These are phyloP conservation scores for Patellifolia procumbens DNA, from an alignment of 179 eudicot species.

Conservation along the genomic window DNA sequence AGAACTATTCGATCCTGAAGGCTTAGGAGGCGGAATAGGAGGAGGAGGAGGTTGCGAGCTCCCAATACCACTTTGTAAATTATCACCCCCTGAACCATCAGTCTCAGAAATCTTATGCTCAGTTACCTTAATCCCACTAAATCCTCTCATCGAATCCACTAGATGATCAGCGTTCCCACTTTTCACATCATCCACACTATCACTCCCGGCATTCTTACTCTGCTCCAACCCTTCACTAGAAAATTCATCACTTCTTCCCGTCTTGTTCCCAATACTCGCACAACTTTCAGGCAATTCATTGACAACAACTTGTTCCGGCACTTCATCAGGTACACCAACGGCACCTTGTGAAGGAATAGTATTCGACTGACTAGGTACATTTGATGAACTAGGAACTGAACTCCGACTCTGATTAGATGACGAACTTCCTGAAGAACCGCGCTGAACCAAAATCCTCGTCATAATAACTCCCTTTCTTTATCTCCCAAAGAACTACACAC, in stretches of 20 bases:
- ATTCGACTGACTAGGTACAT: slow-evolving; percentile 40
- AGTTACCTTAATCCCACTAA: slow-evolving; percentile 38
- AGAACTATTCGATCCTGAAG: slow-evolving; percentile 50
- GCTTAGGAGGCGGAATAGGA: slow-evolving; percentile 90
- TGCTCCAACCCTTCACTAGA: slow-evolving; percentile 33
- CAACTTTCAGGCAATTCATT: slow-evolving; percentile 42
- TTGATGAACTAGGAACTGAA: slow-evolving; percentile 38
- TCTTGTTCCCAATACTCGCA: slow-evolving; percentile 36
- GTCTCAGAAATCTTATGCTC: slow-evolving; percentile 39
- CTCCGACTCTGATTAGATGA: slow-evolving; percentile 56
- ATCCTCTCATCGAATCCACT: slow-evolving; percentile 35
- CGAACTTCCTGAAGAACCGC: slow-evolving; percentile 79
- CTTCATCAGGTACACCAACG: slow-evolving; percentile 53
- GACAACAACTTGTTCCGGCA: slow-evolving; percentile 44
- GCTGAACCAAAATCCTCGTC: slow-evolving; percentile 90
- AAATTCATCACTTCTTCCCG: slow-evolving; percentile 38
- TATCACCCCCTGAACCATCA: slow-evolving; percentile 34
- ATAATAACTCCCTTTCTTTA: no score
- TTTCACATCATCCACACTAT: slow-evolving; percentile 38
- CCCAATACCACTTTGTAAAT: slow-evolving; percentile 34
- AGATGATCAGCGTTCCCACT: slow-evolving; percentile 37
- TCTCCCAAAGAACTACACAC: neutral
- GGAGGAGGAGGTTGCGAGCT: slow-evolving; percentile 92
- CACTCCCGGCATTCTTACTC: slow-evolving; percentile 31
- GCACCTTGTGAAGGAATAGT: slow-evolving; percentile 32